phyloP scores from a whole-genome alignment of 225 moss, liverwort and hornwort genomes.

The Marchantia polymorpha region DNA sequence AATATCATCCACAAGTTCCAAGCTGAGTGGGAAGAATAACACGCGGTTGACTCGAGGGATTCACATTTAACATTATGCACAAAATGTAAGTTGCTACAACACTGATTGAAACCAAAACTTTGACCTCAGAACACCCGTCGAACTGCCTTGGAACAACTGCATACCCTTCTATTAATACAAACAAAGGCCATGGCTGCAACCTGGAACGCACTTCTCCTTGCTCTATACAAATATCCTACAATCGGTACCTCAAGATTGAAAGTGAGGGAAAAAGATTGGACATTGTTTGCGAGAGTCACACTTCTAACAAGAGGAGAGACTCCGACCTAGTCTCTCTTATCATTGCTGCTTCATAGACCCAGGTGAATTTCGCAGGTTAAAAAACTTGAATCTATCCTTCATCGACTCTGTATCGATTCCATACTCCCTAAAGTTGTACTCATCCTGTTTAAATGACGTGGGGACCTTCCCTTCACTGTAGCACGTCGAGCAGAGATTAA shows the following conservation, averaged over 20 bases:
- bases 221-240: constrained; percentile 41
- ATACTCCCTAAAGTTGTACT: constrained; percentile 86
- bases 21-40: background rate
- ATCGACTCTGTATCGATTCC: constrained; percentile 52
- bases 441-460: constrained; percentile 58
- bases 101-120: constrained; percentile 19
- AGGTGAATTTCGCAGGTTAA: constrained; percentile 24
- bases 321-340: background rate
- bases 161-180: constrained; percentile 22
- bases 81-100: constrained; percentile 20
- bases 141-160: constrained; percentile 8
- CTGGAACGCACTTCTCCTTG: constrained; percentile 7
- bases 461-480: constrained; percentile 96
- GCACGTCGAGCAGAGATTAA: constrained; percentile 79
- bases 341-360: constrained; percentile 25
- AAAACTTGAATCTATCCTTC: constrained; percentile 42
- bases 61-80: background rate
- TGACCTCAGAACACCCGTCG: constrained; percentile 18
- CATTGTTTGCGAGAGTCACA: background rate
- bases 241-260: background rate
- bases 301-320: background rate
- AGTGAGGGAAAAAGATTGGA: background rate
- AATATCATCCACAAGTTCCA: background rate
- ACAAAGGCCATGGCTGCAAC: constrained; percentile 22
- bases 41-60: background rate